phyloP scores from a whole-genome alignment of 139 green algal species.

The Tetradesmus lagerheimii region DNA sequence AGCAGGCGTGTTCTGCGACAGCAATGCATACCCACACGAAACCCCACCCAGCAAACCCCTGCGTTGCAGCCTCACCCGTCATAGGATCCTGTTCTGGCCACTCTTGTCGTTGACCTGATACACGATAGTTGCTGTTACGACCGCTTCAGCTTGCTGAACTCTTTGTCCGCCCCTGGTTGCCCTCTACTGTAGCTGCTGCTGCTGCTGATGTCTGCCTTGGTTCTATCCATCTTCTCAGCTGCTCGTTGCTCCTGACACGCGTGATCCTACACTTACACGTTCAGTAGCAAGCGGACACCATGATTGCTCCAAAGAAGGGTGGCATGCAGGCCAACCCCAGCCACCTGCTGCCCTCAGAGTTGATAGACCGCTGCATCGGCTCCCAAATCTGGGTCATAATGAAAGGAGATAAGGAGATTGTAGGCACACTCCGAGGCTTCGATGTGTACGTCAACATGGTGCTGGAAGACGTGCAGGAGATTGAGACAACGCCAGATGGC shows the following conservation, averaged over 20 bases:
- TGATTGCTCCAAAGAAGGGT: constrained; percentile 45
- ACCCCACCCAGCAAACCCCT: neutral
- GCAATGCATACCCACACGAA: neutral
- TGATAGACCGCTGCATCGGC: constrained; percentile 97
- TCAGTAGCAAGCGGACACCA: neutral
- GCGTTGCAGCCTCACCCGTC: neutral
- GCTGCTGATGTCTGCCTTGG: neutral
- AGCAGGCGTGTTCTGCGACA: too few species aligned
- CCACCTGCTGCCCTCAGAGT: constrained; percentile 91
- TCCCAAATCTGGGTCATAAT: constrained; percentile 96
- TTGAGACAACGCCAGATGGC: constrained; percentile 90
- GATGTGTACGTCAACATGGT: constrained; percentile 99
- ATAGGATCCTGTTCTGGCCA: neutral
- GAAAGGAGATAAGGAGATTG: constrained; percentile 95
- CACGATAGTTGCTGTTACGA: neutral
- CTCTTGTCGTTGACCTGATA: neutral
- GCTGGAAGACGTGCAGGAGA: constrained; percentile 97
- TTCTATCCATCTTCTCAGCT: neutral
- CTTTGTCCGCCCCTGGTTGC: neutral
- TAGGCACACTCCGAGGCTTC: constrained; percentile 94
- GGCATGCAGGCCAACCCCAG: constrained; percentile 75
- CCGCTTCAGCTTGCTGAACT: neutral
- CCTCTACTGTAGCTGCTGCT: neutral
- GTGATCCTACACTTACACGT: neutral
- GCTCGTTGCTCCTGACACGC: neutral